Base-by-base conservation (phyloP, 2,329 filamentous ascomycete genomes). In the Microdochium nivale region DNA sequence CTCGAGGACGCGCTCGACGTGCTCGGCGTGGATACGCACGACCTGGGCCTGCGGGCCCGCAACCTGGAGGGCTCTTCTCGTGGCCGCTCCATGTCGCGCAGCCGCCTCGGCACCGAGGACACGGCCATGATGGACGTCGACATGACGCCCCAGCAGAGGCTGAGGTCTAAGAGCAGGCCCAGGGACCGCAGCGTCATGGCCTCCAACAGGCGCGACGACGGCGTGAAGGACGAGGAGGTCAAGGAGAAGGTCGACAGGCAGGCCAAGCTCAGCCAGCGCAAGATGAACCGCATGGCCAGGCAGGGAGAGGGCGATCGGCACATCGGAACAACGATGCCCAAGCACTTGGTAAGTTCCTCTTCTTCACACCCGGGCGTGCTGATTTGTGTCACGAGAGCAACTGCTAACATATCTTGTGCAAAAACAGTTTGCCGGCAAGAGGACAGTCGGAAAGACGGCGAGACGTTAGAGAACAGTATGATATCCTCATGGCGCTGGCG, bases 291-390 rank as follows among this genome's bases (percentile, higher is more conserved):
- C 58, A 94, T 95, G 87, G 94, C 94, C 46, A 85, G 91, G 70
- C 89, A 95, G 78, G 94, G 94, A 78, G 94, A 99, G 76, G 91
- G 87, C 55, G 94, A 99, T 78, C 84, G 95, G 67, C 92, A 97
- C 73, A 83, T 84, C 55, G 85, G 85, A 52, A 87, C 88, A 35
- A 80, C 88, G 50, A 73, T 95, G 70, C 82, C 85, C 56, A 99
- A 95, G 76, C 94, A 97, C 75, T 78, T 99, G 81, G 86, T 95
- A 79, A 70, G 85, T 80, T 60, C 56, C n/a, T n/a, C n/a, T n/a
- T n/a, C 44, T 14, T 35, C 49, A 21, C 32, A n/a, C 53, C 48
- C 19, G 49, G n/a, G 47, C 25, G 40, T 25, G 32, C 2, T 51
- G 13, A 30, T 51, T 51, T n/a, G 32, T 48, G 48, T 11, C 14